Conservation (phyloP, 441 rosid genomes). For the Manihot esculenta region DNA sequence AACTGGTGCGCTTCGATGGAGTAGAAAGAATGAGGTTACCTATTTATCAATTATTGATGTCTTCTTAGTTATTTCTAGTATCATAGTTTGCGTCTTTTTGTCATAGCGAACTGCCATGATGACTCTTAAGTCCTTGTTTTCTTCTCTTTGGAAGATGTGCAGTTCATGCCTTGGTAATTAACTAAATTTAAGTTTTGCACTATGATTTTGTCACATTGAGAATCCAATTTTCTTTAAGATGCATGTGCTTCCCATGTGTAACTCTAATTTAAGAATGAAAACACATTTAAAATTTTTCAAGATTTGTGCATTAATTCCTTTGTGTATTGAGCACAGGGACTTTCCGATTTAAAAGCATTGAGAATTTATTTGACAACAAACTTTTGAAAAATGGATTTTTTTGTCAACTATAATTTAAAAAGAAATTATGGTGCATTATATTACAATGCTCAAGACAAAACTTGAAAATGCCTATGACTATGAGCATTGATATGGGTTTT, state of each 20-base stretch:
- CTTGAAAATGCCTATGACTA: too few species aligned
- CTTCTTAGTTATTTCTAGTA: conserved; percentile 11
- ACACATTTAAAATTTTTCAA: too few species aligned
- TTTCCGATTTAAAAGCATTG: too few species aligned
- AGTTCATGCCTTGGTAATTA: not conserved
- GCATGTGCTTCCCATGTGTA: not conserved
- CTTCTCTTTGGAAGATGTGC: not conserved
- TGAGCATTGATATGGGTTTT: too few species aligned
- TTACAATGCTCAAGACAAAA: too few species aligned
- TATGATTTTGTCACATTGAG: not conserved
- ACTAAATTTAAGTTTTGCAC: not conserved
- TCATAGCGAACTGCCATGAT: not conserved
- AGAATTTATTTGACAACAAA: too few species aligned
- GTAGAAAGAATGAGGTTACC: conserved; percentile 85
- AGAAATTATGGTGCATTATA: too few species aligned
- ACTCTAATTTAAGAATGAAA: not conserved
- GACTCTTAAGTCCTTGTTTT: not conserved
- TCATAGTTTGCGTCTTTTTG: not conserved
- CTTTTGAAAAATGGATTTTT: too few species aligned
- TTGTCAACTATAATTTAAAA: too few species aligned
- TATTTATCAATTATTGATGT: not conserved
- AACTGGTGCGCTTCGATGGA: conserved; percentile 77
- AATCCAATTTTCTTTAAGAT: not conserved
- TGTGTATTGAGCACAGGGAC: too few species aligned
- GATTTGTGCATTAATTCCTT: too few species aligned